A percentile compares a stretch with the other conserved stretches of the same genome.
phyloP scores from a whole-genome alignment of 805 yeast species.

The Candida takata region DNA sequence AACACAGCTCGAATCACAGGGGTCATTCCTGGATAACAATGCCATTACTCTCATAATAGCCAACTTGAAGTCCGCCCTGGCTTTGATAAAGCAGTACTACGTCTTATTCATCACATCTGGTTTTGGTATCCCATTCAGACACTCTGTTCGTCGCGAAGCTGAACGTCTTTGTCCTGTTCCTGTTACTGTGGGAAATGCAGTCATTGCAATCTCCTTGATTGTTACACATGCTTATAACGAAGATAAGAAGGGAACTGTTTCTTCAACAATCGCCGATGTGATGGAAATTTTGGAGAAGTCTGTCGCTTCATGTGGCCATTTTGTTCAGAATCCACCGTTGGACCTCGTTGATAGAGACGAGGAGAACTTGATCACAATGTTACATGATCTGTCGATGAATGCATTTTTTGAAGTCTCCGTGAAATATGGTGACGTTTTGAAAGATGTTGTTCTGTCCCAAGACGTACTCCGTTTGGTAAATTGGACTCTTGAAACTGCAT shows the following conservation, averaged over 20 bases:
- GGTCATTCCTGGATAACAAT: conserved; percentile 16
- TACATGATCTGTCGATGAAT: conserved; percentile 59
- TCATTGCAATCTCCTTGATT: conserved; percentile 52
- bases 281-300: conserved; percentile 55
- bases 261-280: conserved; percentile 49
- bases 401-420: conserved; percentile 61
- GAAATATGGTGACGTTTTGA: conserved; percentile 53
- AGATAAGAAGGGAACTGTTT: conserved; percentile 49
- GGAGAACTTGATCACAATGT: conserved; percentile 40
- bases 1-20: conserved; percentile 1
- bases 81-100: conserved; percentile 11
- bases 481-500: conserved; percentile 63
- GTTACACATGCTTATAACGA: conserved; percentile 56
- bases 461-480: conserved; percentile 63
- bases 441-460: conserved; percentile 56
- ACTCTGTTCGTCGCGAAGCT: conserved; percentile 37
- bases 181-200: conserved; percentile 58
- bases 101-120: conserved; percentile 19
- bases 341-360: conserved; percentile 17
- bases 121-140: conserved; percentile 25
- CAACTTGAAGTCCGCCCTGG: conserved; percentile 5
- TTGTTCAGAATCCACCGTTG: conserved; percentile 30
- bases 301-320: conserved; percentile 45
- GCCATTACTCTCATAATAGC: conserved; percentile 9
- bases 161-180: conserved; percentile 56